These are phyloP conservation scores for Monosporozyma aquatica DNA, from an alignment of 805 yeast species.

Conservation along the genomic window DNA sequence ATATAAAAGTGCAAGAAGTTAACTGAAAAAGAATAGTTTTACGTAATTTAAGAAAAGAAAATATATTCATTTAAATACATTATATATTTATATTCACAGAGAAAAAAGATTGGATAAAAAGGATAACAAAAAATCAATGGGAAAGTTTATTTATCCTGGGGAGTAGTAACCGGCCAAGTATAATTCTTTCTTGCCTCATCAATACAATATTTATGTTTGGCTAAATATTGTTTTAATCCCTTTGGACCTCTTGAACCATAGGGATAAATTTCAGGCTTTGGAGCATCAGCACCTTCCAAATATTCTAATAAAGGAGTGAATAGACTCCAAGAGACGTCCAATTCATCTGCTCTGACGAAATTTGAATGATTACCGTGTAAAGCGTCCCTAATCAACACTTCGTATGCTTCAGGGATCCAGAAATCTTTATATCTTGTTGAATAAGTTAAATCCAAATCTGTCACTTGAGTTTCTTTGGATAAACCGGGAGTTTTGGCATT, in stretches of 20 bases:
- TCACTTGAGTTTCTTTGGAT: slow-evolving; percentile 67
- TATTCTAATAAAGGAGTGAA: slow-evolving; percentile 84
- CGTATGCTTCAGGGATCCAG: slow-evolving; percentile 97
- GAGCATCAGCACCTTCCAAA: slow-evolving; percentile 64
- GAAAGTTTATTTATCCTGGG: slow-evolving; percentile 5
- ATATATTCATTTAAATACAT: slow-evolving; percentile 2
- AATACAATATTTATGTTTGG: slow-evolving; percentile 63
- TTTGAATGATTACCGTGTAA: slow-evolving; percentile 89
- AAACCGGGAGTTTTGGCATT: slow-evolving; percentile 93
- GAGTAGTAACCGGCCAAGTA: slow-evolving; percentile 82
- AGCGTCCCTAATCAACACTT: slow-evolving; percentile 87
- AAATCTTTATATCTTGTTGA: slow-evolving; percentile 70
- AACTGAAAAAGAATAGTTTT: too few species aligned
- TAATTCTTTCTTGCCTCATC: slow-evolving; percentile 50
- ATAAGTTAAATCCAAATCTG: slow-evolving; percentile 87
- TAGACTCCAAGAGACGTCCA: slow-evolving; percentile 84
- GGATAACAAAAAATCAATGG: neutral
- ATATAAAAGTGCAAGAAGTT: slow-evolving; percentile 36
- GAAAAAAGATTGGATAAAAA: neutral
- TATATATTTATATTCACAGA: neutral
- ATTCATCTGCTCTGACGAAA: slow-evolving; percentile 95
- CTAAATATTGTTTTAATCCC: slow-evolving; percentile 50
- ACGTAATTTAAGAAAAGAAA: too few species aligned
- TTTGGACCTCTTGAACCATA: slow-evolving; percentile 91
- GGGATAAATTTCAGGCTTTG: slow-evolving; percentile 58